Base-by-base conservation (phyloP, 805 yeast species). In the Metschnikowia reukaufii region DNA sequence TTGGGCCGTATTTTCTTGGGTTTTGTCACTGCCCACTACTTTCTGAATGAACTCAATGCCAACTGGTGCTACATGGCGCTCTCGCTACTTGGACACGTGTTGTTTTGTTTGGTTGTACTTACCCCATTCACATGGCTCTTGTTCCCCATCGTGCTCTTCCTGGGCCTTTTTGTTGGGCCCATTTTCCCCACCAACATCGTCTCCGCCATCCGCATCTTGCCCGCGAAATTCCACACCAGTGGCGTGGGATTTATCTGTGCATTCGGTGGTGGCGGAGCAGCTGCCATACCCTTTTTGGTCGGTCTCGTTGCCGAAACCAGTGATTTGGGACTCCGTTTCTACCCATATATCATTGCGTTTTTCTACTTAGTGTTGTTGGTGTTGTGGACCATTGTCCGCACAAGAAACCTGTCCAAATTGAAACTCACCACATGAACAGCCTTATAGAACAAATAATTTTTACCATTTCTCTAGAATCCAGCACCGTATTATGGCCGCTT, bases 241-340 rank as follows among this genome's bases (percentile, higher is more conserved):
- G 91, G 89, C 1, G 75, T 88, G 7, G 91, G 96, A 0, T 71
- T 86, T 44, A 79, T 85, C 17, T 82, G 90, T 46, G 90, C 94
- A 0, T 61, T 87, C 49, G 96, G 95, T 6, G 91, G 94, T 3
- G 80, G 84, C 13, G 96, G 96, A 1, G 86, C 86, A n/a, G 92
- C 95, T 0, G 73, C 79, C 0, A 51, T 87, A 6, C 94, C 95
- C 1, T 84, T 81, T 51, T 44, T 80, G 2, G 73, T 83, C 31
- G 96, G 96, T 0, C 39, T 65, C 4, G 53, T 72, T 3, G 75
- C 76, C 1, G 64, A 70, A 41, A 50, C 66, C 1, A 67, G 70
- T 44, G 56, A 53, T 13, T 42, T 62, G 12, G 76, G 75, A 0
- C 59, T 70, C 19, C 53, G 53, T 10, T 50, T 61, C 18, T 65